These are phyloP conservation scores for Yamadazyma atlantica DNA, from an alignment of 1,139 yeast genomes.

Conservation along the genomic window DNA sequence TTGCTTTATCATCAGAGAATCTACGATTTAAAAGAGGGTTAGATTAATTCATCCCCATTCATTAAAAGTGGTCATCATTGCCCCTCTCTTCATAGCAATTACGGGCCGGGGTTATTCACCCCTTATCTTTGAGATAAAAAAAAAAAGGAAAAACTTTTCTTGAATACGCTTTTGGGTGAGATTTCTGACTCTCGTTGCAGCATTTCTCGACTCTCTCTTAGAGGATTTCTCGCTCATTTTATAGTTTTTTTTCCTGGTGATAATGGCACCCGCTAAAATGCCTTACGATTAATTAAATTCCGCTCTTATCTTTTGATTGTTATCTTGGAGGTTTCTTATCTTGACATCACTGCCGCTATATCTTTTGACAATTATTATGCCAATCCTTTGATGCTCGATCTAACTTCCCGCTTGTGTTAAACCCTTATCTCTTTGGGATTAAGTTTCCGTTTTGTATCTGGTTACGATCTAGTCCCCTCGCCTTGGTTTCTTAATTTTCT, in stretches of 20 bases:
- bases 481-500: not conserved
- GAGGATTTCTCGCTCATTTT: slow-evolving; percentile 1
- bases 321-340: not conserved
- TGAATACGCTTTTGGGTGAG: not conserved
- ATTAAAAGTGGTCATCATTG: not conserved
- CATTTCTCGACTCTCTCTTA: slow-evolving; percentile 2
- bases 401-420: too few species aligned
- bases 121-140: not conserved
- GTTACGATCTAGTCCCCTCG: not conserved
- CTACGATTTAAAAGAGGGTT: too few species aligned
- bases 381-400: too few species aligned
- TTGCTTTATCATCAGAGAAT: too few species aligned
- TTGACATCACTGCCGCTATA: too few species aligned
- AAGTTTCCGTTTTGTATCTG: too few species aligned
- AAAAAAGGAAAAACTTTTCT: not conserved
- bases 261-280: not conserved
- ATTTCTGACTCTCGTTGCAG: slow-evolving; percentile 3
- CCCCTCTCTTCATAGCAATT: not conserved
- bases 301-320: slow-evolving; percentile 1
- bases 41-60: too few species aligned
- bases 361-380: too few species aligned
- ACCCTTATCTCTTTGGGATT: too few species aligned
- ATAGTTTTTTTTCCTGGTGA: slow-evolving; percentile 1
- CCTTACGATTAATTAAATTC: not conserved
- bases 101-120: not conserved